Conservation (phyloP, 192 early-diverging fungal species). For the Rhizophagus clarus region DNA sequence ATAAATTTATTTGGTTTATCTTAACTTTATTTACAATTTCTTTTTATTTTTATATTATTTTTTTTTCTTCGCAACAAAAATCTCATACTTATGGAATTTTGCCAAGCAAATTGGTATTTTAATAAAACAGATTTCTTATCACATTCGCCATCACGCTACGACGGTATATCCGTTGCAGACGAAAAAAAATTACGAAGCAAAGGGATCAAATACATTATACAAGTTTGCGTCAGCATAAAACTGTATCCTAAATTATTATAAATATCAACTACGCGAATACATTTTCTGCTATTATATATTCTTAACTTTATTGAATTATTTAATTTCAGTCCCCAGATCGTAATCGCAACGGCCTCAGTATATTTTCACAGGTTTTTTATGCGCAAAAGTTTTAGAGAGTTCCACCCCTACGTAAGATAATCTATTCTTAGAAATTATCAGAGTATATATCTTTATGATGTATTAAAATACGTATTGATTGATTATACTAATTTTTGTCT, state of each 20-base stretch:
- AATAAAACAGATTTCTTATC: slow-evolving; percentile 56
- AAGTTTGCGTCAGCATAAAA: slow-evolving; percentile 40
- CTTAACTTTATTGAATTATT: not conserved
- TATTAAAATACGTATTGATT: not conserved
- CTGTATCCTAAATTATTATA: slow-evolving; percentile 31
- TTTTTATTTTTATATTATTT: too few relatives aligned
- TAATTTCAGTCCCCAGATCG: slow-evolving; percentile 49
- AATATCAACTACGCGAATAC: not conserved
- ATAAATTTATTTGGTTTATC: not conserved
- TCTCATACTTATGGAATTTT: not conserved
- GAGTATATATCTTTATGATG: not conserved
- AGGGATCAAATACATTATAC: slow-evolving; percentile 44
- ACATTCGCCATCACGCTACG: slow-evolving; percentile 51
- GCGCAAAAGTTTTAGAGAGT: slow-evolving; percentile 61
- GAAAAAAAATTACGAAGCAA: slow-evolving; percentile 42
- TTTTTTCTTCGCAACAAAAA: not conserved
- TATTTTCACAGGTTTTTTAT: slow-evolving; percentile 77
- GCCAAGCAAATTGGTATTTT: slow-evolving; percentile 57
- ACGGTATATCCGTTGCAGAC: slow-evolving; percentile 36
- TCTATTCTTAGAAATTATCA: not conserved
- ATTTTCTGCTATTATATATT: not conserved
- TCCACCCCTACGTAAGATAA: slow-evolving; percentile 60
- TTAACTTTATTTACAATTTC: too few relatives aligned
- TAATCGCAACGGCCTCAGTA: slow-evolving; percentile 62
- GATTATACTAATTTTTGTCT: slow-evolving; percentile 16